Percentiles rank a stretch among this genome's conserved stretches.
Evolutionary conservation across 768 basidiomycete species (phyloP).

Genomic region (Mycena vitilis): DNA sequence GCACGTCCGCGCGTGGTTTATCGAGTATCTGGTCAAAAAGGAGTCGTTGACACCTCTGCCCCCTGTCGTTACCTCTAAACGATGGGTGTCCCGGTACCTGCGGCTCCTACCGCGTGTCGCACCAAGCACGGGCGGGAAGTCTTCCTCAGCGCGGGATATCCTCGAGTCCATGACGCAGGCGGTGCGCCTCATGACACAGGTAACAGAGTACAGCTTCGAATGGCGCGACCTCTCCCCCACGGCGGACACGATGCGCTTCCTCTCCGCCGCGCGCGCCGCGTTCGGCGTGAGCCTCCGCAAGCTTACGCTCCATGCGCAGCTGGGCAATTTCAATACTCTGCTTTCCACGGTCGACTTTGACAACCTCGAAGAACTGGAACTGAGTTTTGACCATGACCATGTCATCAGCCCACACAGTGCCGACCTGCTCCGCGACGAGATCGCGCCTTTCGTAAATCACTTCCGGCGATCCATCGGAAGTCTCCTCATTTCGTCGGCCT

Average conservation of each 20-base stretch:
- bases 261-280: constrained; percentile 41
- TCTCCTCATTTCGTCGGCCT: constrained; percentile 49
- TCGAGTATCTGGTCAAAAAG: constrained; percentile 45
- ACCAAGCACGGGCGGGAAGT: constrained; percentile 18
- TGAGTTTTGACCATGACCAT: constrained; percentile 48
- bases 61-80: constrained; percentile 7
- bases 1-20: constrained; percentile 54
- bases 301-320: constrained; percentile 47
- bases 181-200: constrained; percentile 47
- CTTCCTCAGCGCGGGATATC: constrained; percentile 36
- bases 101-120: constrained; percentile 13
- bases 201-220: constrained; percentile 49
- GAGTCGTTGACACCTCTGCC: constrained; percentile 14
- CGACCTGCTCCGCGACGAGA: constrained; percentile 37
- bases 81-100: constrained; percentile 22
- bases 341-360: constrained; percentile 46
- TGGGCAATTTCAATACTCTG: constrained; percentile 32
- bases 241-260: constrained; percentile 43
- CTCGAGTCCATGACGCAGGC: constrained; percentile 48
- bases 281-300: constrained; percentile 48
- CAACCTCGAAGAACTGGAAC: constrained; percentile 47
- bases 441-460: constrained; percentile 48
- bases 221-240: constrained; percentile 52
- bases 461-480: constrained; percentile 42
- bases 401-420: constrained; percentile 7